Evolutionary conservation across 495 filamentous ascomycete species (phyloP), one percentile per base, ranked within the genome.

Genomic region (Lasiosphaeriaceae sp.): DNA sequence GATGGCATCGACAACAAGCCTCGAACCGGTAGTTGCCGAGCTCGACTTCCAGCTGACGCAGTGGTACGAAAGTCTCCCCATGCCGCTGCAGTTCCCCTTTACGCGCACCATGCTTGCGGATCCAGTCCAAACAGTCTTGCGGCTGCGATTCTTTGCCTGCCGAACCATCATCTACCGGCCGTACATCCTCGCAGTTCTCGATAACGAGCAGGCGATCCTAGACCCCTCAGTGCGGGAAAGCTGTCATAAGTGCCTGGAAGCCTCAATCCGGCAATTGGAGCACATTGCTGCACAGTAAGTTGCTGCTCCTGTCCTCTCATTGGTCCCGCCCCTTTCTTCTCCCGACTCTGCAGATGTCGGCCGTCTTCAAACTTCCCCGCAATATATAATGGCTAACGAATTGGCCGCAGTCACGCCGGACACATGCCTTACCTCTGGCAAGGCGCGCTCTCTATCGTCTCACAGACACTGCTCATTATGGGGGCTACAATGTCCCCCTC

Each of bases 361-460:
- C 53, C 55, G 65, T 62, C 48, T 45, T 22, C 11, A 53, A 54
- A 64, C 19, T 47, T 39, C 44, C 26, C 50, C 60, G 37, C 59
- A 69, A 71, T 75, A 71, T 75, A 31, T 31, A 31, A 31, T 31
- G 26, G 26, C 74, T 77, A 72, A 79, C 68, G 47, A 70, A 70
- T 77, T 73, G 59, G 55, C 69, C 72, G 69, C 68, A 86, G 82
- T 75, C 88, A 90, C 63, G 88, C 87, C 62, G 89, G 89, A 55
- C 89, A 92, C 62, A 86, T 93, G 70, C 89, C 88, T n/a, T 92
- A 92, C 71, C 79, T 92, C 16, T 91, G 88, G 87, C 88, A 91
- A 73, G 89, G 89, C 34, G 89, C 89, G 2, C 77, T 92, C 44
- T 90, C 86, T 49, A 87, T 93, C 64, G 86, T 92, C 22, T 90